Base-by-base conservation (phyloP, 371 early-diverging fungal species). In the Saksenaea oblongispora region DNA sequence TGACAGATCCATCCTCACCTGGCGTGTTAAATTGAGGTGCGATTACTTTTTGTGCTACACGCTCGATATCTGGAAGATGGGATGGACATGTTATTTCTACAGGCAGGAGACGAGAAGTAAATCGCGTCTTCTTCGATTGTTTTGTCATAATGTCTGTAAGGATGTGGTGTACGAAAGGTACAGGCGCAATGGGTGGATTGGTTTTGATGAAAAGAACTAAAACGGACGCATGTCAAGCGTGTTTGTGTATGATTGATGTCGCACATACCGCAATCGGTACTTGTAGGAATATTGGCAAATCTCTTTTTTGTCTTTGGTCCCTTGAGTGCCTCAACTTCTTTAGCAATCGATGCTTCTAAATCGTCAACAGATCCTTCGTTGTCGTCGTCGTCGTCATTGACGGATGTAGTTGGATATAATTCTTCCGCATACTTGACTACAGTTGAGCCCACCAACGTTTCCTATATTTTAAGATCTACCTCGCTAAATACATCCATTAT, bases 271-370 rank as follows among this genome's bases (percentile, higher is more conserved):
- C 91, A 90, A 66, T 86, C 89, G 15, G 84, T 86, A 53, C 80
- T 82, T 10, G 86, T 87, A 11, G 75, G 60, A 26, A 85, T 73
- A 57, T 82, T 80, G 15, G 75, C 62, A 64, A 87, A 87, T 66
- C 82, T 69, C 57, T 80, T 76, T 42, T 69, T 71, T 39, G 65
- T 64, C 31, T 71, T 77, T 36, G 70, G 65, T 18, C 58, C 62
- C 58, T 88, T 88, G 47, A 90, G 64, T 7, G 71, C 73, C 24
- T 82, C 84, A 5, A 92, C 65, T 76, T 91, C 91, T 61, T 84
- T 86, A 10, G 83, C 84, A 63, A 90, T 85, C 9, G 87, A 81
- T 44, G 80, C 88, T 63, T 91, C 91, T 17, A 91, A 65, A 31
- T 82, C 82, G 13, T 81, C 74, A 10, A 76, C 77, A 3, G 75